Base-by-base conservation (phyloP, 192 early-diverging fungal species). In the Gamsiella multidivaricata region DNA sequence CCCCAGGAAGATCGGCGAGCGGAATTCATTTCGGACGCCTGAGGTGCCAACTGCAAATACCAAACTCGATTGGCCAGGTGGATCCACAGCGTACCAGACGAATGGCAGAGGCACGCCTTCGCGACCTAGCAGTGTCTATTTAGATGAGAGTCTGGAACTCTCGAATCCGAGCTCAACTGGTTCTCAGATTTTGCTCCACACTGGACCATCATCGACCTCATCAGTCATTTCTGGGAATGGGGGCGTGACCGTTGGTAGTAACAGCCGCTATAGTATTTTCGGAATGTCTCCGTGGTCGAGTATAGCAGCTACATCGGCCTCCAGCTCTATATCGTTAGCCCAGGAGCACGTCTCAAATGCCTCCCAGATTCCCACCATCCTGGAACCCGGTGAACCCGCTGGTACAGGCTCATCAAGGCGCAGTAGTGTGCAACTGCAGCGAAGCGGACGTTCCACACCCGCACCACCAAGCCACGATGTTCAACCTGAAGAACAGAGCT, bases 91-190 rank as follows among this genome's bases (percentile, higher is more conserved):
- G 5, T 78, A 68, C 37, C 65, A 61, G 7, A 78, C 74, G 15
- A 78, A 78, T 31, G 74, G 74, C 11, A 59, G 74, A 45, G 74
- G 74, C 33, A 78, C 74, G 6, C 74, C 74, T 8, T 78, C 74
- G 3, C 43, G 74, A 11, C 74, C 74, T 5, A 78, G 74, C 45
- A 78, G 74, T 29, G 61, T 78, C 2, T 78, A 78, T 41, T 46
- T 78, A 22, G 74, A 78, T 3, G 74, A 78, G 31, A 50, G 20
- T 46, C 8, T 63, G 29, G 65, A 78, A 29, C n/a, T 62, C n/a
- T 36, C 52, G 3, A 45, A 17, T 8, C 10, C 54, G 3, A 42
- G 64, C 12, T 10, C 45, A 8, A 5, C 42, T 5, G 7, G 15
- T n/a, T 5, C 36, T 26, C 54, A 43, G 23, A 54, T 8, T 41